Evolutionary conservation across 495 filamentous ascomycete genomes (phyloP), one percentile per base, ranked within the genome.

Genomic region (Hyaloscypha finlandica): DNA sequence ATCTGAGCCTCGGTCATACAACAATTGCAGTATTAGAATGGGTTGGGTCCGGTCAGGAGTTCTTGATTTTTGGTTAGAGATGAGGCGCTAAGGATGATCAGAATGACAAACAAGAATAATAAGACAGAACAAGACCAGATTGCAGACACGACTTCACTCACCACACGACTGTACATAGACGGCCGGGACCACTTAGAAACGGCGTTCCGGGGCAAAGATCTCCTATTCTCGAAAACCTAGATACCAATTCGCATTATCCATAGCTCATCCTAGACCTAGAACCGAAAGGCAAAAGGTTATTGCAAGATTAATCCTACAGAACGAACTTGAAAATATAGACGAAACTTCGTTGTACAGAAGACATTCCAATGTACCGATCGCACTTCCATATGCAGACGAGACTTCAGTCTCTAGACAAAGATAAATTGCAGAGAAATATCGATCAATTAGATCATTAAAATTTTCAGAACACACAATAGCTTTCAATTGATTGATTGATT

Each of bases 1-100:
- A 85, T 94, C 65, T 90, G 81, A 85, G 6, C 11, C 16, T 19
- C 14, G 25, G 25, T 25, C 25, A 25, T 25, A 2, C 35, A 8
- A 37, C 8, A 6, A 12, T 37, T 37, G 35, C 35, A 37, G 3
- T 37, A 19, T 48, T 48, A 19, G 42, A 11, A 48, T 48, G 1
- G 16, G 16, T 48, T 4, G 42, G 11, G 16, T 48, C 25, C 25
- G 25, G 25, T 25, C 35, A 48, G 42, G 42, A 14, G 42, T 48
- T 48, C 12, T 48, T 48, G 42, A 12, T 48, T 48, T 48, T 12
- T 16, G 42, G 16, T 19, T 48, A 11, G 9, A 19, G 16, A 19
- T 1, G 16, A 4, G 42, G 9, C 42, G 42, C 14, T 48, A 48
- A 48, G 9, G 42, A 4, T 48, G 42, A 48, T 48, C 42, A 48